phyloP scores from a whole-genome alignment of 352 stramenopile genomes.

The Thraustochytrium striatum region DNA sequence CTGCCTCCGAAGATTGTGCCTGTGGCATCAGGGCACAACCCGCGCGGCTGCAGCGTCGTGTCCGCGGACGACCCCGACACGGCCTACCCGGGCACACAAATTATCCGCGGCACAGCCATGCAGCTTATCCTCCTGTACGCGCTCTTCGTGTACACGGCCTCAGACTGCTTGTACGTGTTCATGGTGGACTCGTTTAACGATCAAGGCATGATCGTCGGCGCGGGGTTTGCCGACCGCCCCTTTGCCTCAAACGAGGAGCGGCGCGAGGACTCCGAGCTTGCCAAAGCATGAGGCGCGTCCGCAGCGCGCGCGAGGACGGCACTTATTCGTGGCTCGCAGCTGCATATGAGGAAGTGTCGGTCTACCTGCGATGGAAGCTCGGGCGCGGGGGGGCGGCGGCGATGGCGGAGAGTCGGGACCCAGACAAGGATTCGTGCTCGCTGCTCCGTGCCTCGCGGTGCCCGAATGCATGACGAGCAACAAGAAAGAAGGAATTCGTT shows the following conservation, averaged over 20 bases:
- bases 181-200: slow-evolving; percentile 43
- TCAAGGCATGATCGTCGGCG: slow-evolving; percentile 38
- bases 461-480: no score
- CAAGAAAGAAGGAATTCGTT: no score
- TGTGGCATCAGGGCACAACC: background rate
- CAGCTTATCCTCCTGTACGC: slow-evolving; percentile 32
- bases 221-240: slow-evolving; percentile 20
- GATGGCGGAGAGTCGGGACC: no score
- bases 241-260: slow-evolving; percentile 31
- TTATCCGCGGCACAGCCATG: slow-evolving; percentile 18
- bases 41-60: slow-evolving; percentile 32
- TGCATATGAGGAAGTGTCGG: no score
- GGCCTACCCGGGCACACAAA: slow-evolving; percentile 26
- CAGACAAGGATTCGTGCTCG: no score
- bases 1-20: slow-evolving; percentile 31
- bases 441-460: no score
- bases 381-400: no score
- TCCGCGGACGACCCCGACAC: background rate
- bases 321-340: no score
- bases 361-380: no score
- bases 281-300: no score
- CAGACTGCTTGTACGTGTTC: slow-evolving; percentile 27
- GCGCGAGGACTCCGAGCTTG: no score
- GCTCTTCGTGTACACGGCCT: slow-evolving; percentile 40
- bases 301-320: no score